Evolutionary conservation across 192 early-diverging fungal genomes (phyloP).

Genomic region (Backusella liffmaniae): DNA sequence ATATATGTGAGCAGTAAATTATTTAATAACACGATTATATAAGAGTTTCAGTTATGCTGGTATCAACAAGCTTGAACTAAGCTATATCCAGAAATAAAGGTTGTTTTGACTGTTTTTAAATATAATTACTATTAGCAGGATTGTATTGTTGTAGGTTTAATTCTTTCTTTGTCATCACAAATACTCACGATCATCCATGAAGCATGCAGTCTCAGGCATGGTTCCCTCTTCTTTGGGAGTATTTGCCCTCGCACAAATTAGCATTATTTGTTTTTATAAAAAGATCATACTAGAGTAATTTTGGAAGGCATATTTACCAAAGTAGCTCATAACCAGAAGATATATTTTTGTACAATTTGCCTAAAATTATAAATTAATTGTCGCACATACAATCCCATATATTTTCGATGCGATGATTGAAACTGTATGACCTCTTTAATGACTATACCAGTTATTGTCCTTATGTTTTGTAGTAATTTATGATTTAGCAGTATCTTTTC

Average conservation of each 20-base stretch:
- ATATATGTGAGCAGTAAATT: not conserved
- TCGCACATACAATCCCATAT: not conserved
- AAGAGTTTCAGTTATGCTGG: not conserved
- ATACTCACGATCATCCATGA: not conserved
- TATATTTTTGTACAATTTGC: not conserved
- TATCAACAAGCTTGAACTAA: not conserved
- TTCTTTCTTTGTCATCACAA: slow-evolving; percentile 6
- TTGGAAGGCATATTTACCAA: not conserved
- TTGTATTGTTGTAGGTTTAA: not conserved
- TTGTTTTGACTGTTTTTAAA: not conserved
- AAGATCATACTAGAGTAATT: not conserved
- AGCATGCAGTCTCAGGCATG: not conserved
- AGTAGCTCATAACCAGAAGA: not conserved
- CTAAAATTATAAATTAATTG: not conserved
- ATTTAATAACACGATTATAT: not conserved
- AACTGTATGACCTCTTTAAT: not conserved
- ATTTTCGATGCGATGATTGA: not conserved
- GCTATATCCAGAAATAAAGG: not conserved
- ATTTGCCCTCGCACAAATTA: not conserved
- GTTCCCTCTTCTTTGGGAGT: not conserved
- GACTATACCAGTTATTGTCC: not conserved
- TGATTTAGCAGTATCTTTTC: not conserved
- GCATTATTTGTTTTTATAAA: not conserved
- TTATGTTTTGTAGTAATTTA: not conserved
- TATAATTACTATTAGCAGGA: not conserved